These are phyloP conservation scores for Botrytis aclada DNA, from an alignment of 2,329 filamentous ascomycete species.

Conservation along the genomic window DNA sequence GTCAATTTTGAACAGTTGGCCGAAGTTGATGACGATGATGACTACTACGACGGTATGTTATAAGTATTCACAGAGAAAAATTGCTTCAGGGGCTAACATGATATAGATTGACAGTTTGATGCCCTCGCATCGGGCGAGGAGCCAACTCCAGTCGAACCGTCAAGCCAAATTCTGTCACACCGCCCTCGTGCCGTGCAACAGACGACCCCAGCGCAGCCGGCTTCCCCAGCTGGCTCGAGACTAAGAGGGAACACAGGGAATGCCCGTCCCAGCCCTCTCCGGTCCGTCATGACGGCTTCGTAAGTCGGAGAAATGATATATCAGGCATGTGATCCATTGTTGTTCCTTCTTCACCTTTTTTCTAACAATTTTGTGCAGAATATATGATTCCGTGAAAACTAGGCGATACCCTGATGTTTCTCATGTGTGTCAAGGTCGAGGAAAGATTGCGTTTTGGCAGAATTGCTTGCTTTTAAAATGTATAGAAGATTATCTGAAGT, in stretches of 20 bases:
- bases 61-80: neutral
- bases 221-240: conserved; percentile 38
- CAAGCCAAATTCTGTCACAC: conserved; percentile 43
- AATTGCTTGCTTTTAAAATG: conserved; percentile 17
- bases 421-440: conserved; percentile 18
- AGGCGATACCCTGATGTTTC: conserved; percentile 19
- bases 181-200: conserved; percentile 44
- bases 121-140: conserved; percentile 87
- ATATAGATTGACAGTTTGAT: conserved; percentile 80
- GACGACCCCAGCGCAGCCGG: conserved; percentile 42
- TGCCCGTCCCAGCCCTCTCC: conserved; percentile 61
- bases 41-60: conserved; percentile 73
- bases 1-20: conserved; percentile 99
- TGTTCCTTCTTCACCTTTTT: neutral
- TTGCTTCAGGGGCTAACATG: conserved; percentile 24
- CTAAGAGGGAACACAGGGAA: conserved; percentile 44
- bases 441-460: conserved; percentile 19
- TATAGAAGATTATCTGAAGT: conserved; percentile 14
- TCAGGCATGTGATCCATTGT: conserved; percentile 13
- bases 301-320: conserved; percentile 35
- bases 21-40: conserved; percentile 85
- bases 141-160: conserved; percentile 61
- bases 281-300: conserved; percentile 58
- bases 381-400: conserved; percentile 17
- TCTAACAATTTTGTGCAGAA: conserved; percentile 9